Evolutionary conservation across 2,329 filamentous ascomycete species (phyloP).

Genomic region (Alternaria longipes): DNA sequence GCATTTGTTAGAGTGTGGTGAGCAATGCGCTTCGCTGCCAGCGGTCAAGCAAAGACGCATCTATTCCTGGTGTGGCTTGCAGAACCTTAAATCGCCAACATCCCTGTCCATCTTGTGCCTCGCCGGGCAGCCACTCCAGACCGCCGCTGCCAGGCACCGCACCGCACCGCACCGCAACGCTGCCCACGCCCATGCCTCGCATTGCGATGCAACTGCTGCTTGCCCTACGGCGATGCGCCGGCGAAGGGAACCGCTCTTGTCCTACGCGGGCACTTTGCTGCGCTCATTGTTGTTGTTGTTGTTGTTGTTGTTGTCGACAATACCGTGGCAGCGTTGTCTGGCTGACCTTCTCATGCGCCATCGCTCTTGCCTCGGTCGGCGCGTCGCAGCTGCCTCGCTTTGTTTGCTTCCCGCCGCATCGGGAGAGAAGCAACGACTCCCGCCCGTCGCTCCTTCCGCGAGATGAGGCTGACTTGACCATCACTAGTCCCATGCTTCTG

Average conservation of each 20-base stretch:
- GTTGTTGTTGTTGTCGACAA: background rate
- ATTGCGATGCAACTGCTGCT: slow-evolving; percentile 6
- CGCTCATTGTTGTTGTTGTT: slow-evolving; percentile 5
- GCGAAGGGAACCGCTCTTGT: slow-evolving; percentile 30
- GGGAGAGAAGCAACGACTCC: slow-evolving; percentile 27
- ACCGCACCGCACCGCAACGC: slow-evolving; percentile 25
- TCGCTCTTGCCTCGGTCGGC: slow-evolving; percentile 26
- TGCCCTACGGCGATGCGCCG: slow-evolving; percentile 21
- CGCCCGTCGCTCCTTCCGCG: slow-evolving; percentile 17
- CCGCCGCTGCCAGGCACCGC: slow-evolving; percentile 32
- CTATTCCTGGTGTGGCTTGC: slow-evolving; percentile 54
- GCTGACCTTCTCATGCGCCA: slow-evolving; percentile 24
- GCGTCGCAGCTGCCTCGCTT: slow-evolving; percentile 21
- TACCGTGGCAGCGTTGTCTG: slow-evolving; percentile 12
- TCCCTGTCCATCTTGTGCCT: slow-evolving; percentile 42
- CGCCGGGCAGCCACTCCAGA: slow-evolving; percentile 40
- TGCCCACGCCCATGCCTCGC: slow-evolving; percentile 11
- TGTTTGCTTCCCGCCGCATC: slow-evolving; percentile 28
- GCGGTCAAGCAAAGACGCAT: slow-evolving; percentile 38
- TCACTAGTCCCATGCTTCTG: background rate
- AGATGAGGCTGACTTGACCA: slow-evolving; percentile 15
- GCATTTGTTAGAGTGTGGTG: slow-evolving; percentile 43
- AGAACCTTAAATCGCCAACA: slow-evolving; percentile 47
- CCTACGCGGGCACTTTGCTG: slow-evolving; percentile 32
- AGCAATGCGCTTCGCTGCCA: slow-evolving; percentile 32